These are phyloP conservation scores for Trypethelium eluteriae DNA, from an alignment of 495 filamentous ascomycete species.

Conservation along the genomic window DNA sequence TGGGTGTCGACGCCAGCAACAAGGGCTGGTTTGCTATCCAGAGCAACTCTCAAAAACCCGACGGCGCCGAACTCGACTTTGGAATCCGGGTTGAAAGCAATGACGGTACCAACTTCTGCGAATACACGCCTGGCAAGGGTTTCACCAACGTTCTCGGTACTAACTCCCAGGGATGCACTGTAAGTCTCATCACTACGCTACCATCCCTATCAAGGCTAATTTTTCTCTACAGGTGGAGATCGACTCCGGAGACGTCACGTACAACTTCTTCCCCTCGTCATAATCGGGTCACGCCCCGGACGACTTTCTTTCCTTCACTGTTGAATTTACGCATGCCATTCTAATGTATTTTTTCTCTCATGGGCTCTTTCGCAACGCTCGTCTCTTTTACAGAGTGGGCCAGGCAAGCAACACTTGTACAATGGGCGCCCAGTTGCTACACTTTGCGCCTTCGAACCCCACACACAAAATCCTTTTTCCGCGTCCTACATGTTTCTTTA, in stretches of 20 bases:
- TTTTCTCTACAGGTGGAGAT: background rate
- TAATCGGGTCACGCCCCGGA: background rate
- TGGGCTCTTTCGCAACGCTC: background rate
- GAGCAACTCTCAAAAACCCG: slow-evolving; percentile 8
- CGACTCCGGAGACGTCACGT: slow-evolving; percentile 7
- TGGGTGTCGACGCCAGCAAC: slow-evolving; percentile 41
- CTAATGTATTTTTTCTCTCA: slow-evolving; percentile 8
- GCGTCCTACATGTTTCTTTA: background rate
- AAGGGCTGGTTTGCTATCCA: slow-evolving; percentile 8
- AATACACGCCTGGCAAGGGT: slow-evolving; percentile 1
- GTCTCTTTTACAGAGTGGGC: background rate
- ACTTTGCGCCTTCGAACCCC: background rate
- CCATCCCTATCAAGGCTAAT: background rate
- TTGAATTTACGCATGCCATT: slow-evolving; percentile 8
- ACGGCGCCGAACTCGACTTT: slow-evolving; percentile 2
- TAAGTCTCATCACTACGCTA: background rate
- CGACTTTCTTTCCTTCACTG: background rate
- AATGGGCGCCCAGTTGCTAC: background rate
- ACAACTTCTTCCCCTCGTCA: slow-evolving; percentile 8
- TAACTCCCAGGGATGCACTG: slow-evolving; percentile 5
- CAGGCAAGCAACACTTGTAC: slow-evolving; percentile 5
- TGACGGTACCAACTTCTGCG: slow-evolving; percentile 7
- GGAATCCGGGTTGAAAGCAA: slow-evolving; percentile 4
- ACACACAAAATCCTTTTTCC: slow-evolving; percentile 7
- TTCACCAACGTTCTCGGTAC: background rate